Evolutionary conservation across 352 stramenopile species (phyloP).

Genomic region (Pythium folliculosum): DNA sequence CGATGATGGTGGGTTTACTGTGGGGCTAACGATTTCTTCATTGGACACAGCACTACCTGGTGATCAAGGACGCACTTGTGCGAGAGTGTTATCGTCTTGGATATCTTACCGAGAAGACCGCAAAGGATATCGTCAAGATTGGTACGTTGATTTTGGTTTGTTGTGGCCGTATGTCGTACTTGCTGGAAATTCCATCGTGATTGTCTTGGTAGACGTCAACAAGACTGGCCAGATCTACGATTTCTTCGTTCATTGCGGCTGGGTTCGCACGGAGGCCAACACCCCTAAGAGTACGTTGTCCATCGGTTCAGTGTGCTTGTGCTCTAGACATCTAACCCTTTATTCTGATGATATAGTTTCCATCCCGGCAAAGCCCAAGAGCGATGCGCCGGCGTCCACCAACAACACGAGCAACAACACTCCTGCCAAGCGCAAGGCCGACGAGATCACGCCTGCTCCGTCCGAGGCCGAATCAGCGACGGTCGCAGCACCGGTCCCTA

Average conservation of each 20-base stretch:
- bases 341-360: conserved; percentile 12
- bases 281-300: conserved; percentile 50
- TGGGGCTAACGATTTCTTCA: background rate
- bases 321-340: background rate
- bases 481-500: background rate
- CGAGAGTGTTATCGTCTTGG: conserved; percentile 82
- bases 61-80: conserved; percentile 95
- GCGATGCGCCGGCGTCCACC: conserved; percentile 6
- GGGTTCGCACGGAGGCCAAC: conserved; percentile 69
- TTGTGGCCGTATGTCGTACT: too few species aligned
- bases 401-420: conserved; percentile 17
- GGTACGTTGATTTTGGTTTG: conserved; percentile 41
- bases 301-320: background rate
- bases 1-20: background rate
- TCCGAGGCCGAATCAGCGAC: conserved; percentile 4
- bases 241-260: conserved; percentile 90
- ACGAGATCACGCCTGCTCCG: conserved; percentile 39
- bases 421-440: conserved; percentile 54
- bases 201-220: conserved; percentile 53
- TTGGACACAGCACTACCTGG: conserved; percentile 84
- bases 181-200: too few species aligned
- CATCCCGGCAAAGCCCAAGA: conserved; percentile 17
- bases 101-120: conserved; percentile 73
- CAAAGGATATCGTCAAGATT: conserved; percentile 91
- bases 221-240: conserved; percentile 89